Conservation (phyloP, 345 rosid genomes). For the Cochlearia excelsa region DNA sequence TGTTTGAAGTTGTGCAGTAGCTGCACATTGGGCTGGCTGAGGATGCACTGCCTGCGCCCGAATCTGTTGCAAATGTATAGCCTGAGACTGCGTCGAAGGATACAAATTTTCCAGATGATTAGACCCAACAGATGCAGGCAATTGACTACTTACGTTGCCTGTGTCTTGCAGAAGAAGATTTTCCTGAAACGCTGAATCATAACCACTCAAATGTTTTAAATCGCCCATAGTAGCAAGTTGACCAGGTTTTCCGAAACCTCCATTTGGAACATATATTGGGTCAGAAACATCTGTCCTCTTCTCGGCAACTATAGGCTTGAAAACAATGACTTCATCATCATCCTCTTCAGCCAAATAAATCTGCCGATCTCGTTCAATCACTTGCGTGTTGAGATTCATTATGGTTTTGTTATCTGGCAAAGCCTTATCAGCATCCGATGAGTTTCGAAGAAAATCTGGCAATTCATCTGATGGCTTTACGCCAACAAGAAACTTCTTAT, state of each 20-base stretch:
- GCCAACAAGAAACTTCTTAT: slow-evolving; percentile 71
- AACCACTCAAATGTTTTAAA: slow-evolving; percentile 40
- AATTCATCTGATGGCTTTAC: slow-evolving; percentile 47
- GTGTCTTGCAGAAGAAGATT: slow-evolving; percentile 38
- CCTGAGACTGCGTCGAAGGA: slow-evolving; percentile 31
- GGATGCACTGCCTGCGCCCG: slow-evolving; percentile 30
- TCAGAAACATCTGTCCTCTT: slow-evolving; percentile 50
- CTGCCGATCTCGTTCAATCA: slow-evolving; percentile 39
- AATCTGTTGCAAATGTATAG: slow-evolving; percentile 31
- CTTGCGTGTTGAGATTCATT: slow-evolving; percentile 33
- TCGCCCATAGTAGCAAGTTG: slow-evolving; percentile 40
- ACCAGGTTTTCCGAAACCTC: slow-evolving; percentile 45
- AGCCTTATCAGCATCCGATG: slow-evolving; percentile 33
- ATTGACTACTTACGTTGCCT: slow-evolving; percentile 41
- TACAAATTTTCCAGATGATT: slow-evolving; percentile 22
- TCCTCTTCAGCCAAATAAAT: slow-evolving; percentile 58
- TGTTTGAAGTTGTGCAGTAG: slow-evolving; percentile 27
- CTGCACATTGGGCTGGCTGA: slow-evolving; percentile 29
- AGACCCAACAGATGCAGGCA: slow-evolving; percentile 45
- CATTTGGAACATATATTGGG: slow-evolving; percentile 42
- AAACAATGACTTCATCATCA: slow-evolving; percentile 89
- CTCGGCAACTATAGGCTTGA: slow-evolving; percentile 67
- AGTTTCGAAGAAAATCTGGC: slow-evolving; percentile 32
- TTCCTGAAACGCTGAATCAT: slow-evolving; percentile 45
- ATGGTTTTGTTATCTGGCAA: slow-evolving; percentile 39